Evolutionary conservation across 306 rosid genomes (phyloP).

Genomic region (Lotus japonicus): DNA sequence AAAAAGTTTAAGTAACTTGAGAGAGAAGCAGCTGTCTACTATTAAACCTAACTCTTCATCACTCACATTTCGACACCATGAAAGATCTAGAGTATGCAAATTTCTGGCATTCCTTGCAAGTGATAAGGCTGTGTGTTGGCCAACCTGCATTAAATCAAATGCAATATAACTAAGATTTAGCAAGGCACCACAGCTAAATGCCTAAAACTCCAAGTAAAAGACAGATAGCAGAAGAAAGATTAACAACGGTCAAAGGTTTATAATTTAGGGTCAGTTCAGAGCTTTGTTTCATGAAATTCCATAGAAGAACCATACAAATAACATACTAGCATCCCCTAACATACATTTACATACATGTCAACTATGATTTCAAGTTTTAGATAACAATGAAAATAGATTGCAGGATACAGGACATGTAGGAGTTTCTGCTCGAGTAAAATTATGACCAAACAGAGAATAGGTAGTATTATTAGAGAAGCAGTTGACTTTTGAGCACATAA

Average conservation of each 20-base stretch:
- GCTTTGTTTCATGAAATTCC: conserved; percentile 10
- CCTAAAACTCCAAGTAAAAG: too few species aligned
- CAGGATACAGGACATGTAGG: not conserved
- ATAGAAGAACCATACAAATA: not conserved
- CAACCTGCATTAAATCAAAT: conserved; percentile 49
- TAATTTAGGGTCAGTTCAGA: too few species aligned
- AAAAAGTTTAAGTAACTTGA: conserved; percentile 59
- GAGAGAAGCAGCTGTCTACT: conserved; percentile 64
- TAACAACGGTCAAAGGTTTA: too few species aligned
- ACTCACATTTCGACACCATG: conserved; percentile 74
- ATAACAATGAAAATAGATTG: not conserved
- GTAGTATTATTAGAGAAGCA: too few species aligned
- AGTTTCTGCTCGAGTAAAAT: not conserved
- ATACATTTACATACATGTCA: not conserved
- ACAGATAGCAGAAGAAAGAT: too few species aligned
- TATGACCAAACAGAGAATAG: too few species aligned
- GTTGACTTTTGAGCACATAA: not conserved
- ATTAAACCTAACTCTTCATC: conserved; percentile 64
- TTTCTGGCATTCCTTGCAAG: conserved; percentile 45
- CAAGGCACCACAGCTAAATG: too few species aligned
- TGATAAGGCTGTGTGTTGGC: conserved; percentile 46
- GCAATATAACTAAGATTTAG: not conserved
- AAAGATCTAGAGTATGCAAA: conserved; percentile 68
- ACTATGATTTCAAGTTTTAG: not conserved
- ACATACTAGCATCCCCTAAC: not conserved